Evolutionary conservation across 2,329 filamentous ascomycete species (phyloP).

Genomic region (Thermoascus crustaceus): DNA sequence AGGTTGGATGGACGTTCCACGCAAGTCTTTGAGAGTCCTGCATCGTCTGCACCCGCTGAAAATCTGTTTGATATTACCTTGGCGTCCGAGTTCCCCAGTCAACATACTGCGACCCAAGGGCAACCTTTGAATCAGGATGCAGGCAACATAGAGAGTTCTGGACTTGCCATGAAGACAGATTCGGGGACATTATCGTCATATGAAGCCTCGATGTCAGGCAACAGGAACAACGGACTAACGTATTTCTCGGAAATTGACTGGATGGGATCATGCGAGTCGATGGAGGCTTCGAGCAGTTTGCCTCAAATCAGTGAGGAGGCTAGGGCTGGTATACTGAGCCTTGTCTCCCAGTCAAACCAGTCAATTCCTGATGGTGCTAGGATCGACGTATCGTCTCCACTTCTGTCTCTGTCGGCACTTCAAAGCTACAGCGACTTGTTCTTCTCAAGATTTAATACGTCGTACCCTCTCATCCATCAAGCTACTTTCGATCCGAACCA

Average conservation of each 20-base stretch:
- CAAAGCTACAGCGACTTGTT: constrained; percentile 53
- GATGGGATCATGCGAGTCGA: constrained; percentile 16
- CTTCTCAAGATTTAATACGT: constrained; percentile 53
- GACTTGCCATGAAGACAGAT: background rate
- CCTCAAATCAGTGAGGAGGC: constrained; percentile 25
- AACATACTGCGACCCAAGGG: background rate
- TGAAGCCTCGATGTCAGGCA: background rate
- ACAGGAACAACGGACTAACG: background rate
- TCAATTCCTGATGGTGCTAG: constrained; percentile 40
- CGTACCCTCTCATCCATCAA: constrained; percentile 53
- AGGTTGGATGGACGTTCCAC: background rate
- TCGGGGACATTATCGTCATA: background rate
- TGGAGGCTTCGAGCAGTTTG: constrained; percentile 7
- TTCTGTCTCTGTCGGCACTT: constrained; percentile 44
- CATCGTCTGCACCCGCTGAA: background rate
- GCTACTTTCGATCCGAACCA: constrained; percentile 47
- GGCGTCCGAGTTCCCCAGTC: background rate
- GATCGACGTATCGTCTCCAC: constrained; percentile 42
- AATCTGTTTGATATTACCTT: background rate
- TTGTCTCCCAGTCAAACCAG: constrained; percentile 45
- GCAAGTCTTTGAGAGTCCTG: background rate
- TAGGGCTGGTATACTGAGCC: constrained; percentile 37
- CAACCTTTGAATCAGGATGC: background rate
- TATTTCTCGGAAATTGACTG: constrained; percentile 19
- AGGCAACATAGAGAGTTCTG: background rate